Base-by-base conservation (phyloP, 768 basidiomycete genomes). In the Udeniomyces megalosporus region DNA sequence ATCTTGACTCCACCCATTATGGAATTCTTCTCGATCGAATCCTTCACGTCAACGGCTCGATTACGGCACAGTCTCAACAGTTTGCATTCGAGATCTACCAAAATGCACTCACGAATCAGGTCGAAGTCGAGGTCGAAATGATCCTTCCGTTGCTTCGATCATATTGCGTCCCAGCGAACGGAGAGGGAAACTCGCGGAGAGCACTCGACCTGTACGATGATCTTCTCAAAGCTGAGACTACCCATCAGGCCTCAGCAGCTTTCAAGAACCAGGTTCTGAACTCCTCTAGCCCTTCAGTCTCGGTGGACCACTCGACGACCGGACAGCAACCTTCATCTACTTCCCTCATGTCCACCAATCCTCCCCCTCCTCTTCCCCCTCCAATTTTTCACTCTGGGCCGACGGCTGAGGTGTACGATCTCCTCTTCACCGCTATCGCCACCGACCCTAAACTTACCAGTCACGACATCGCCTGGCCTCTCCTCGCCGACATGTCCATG, bases 351-450 rank as follows among this genome's bases (percentile, higher is more conserved):
- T 28, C 26, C 11, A 29, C 55, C 26, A 12, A 7, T 20, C 42
- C 31, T 4, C 53, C 28, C 12, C 15, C 20, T 7, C 44, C 14
- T 29, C 55, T 1, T 15, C 38, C 55, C n/a, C 24, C 17, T 10
- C 55, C 42, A 28, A 44, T 28, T 22, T 29, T 15, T 38, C 54
- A 15, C 47, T 50, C 50, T 17, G 61, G 54, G 6, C 54, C 61
- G 2, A 42, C 61, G 14, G 61, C 55, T 20, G 61, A 63, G 34
- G 38, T 63, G 15, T 63, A 63, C 61, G 61, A 63, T 35, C 24
- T 52, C 38, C 61, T 63, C n/a, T 53, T 63, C 10, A 63, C 58
- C 61, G 34, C 53, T 20, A 28, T 44, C 17, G 42, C 61, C 24
- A 17, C 58, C 14, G 47, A 38, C 6, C 22, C 38, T n/a, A 46